Evolutionary conservation across 495 filamentous ascomycete species (phyloP), one percentile per base, ranked within the genome.

Genomic region (Penicillium chermesinum): DNA sequence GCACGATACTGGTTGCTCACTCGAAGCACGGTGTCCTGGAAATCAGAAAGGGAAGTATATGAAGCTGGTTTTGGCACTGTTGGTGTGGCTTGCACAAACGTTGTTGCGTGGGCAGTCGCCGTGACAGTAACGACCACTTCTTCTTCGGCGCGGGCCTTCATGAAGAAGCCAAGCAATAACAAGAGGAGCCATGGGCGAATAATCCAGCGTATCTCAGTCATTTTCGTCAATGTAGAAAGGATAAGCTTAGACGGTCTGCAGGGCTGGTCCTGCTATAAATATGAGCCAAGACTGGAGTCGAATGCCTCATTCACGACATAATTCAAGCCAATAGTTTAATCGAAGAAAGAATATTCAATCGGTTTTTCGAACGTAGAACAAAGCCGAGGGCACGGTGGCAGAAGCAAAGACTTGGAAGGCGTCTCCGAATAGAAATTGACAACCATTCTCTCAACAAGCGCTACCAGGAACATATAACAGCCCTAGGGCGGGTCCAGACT

Each of bases 1-100:
- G 48, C 21, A 15, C 88, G 83, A 67, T 85, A 89, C 41, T 68
- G 61, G 61, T 93, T 91, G 34, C 77, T 86, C 57, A 70, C 72
- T 57, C 79, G 77, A 19, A 93, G 73, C 43, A 87, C 70, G 7
- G 77, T 70, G 42, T 74, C 63, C 41, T 76, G 61, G 70, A 89
- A 87, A 12, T 58, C 41, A 3, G 37, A 18, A 38, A 65, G 50
- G 50, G 70, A 59, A 0, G 73, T 75, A 58, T 82, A 89, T 21
- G 70, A 73, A 1, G 70, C 42, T 2, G 69, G 63, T 14, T 56
- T 48, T 0, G 73, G 59, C 3, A 54, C 44, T 1, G 66, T 65
- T 7, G 57, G 59, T 17, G 64, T 54, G 17, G 45, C 41, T 22
- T 53, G 49, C 6, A 66, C 53, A 17, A 55, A 63, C 16, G 53